Evolutionary conservation across 257 asterid genomes (phyloP), one percentile per base, ranked within the genome.

Genomic region (Phtheirospermum japonicum): DNA sequence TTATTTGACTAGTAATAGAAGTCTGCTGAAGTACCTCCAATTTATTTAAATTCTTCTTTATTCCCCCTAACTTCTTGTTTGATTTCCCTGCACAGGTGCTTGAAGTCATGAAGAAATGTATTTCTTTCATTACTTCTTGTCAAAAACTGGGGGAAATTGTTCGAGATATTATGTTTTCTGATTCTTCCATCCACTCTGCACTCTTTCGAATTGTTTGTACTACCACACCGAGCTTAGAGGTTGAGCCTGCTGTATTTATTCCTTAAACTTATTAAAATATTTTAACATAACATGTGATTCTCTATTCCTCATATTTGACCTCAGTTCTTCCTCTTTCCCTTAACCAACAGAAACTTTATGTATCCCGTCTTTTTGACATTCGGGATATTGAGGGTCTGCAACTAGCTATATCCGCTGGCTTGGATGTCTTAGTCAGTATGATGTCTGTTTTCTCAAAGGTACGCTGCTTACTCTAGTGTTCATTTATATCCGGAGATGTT

Each of bases 331-430:
- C 14, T 66, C 61, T 37, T 70, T 49, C 40, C 46, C 17, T 58
- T 26, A 51, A 40, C 57, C 52, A 43, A 63, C 85, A 91, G 99
- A 85, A 80, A 61, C 93, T 86, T 72, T 81, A 77, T 57, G 57
- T 79, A 13, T 86, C 96, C 59, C 97, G 97, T 59, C 80, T 79
- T 18, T 81, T 74, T 74, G 97, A 82, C 65, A 77, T 76, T 55
- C 42, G 66, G 80, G 99, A 92, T 66, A 82, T 92, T 80, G 99
- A 87, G 76, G 95, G 95, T 52, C 71, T 92, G 76, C 89, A 89
- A 59, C 69, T 74, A 57, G 86, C 96, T 55, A 71, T 89, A 77
- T 76, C 82, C 36, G 57, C 79, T 72, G 95, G 85, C 57, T 71
- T 92, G 83, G 96, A 85, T 78, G 83, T 92, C 69, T 80, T 92